phyloP scores from a whole-genome alignment of 2,329 filamentous ascomycete genomes.

The Aspergillus sp. region DNA sequence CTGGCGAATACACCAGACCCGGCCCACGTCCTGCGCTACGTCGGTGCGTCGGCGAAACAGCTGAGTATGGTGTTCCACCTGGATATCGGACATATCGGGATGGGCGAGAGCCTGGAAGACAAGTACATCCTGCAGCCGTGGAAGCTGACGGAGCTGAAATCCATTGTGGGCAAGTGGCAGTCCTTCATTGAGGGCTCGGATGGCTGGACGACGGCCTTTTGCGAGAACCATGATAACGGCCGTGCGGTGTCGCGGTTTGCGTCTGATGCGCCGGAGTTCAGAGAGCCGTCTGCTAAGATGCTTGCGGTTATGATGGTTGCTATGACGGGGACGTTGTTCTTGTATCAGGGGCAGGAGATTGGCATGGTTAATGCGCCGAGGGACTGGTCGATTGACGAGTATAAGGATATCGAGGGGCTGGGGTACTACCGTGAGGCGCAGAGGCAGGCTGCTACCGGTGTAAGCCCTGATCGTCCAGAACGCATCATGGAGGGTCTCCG shows the following conservation, averaged over 20 bases:
- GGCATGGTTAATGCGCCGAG: constrained; percentile 58
- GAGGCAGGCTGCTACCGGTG: constrained; percentile 32
- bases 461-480: neutral
- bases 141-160: neutral
- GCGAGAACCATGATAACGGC: constrained; percentile 64
- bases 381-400: constrained; percentile 50
- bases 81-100: neutral
- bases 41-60: constrained; percentile 58
- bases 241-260: constrained; percentile 57
- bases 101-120: neutral
- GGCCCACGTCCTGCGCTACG: constrained; percentile 51
- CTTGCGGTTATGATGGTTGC: constrained; percentile 51
- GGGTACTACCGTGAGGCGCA: constrained; percentile 48
- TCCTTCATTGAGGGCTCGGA: neutral
- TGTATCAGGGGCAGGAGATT: constrained; percentile 63
- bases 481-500: constrained; percentile 43
- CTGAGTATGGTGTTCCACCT: constrained; percentile 65
- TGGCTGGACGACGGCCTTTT: constrained; percentile 22
- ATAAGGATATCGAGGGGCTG: constrained; percentile 44
- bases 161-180: neutral
- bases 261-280: constrained; percentile 48
- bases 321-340: constrained; percentile 55
- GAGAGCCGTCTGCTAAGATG: constrained; percentile 54
- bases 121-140: neutral
- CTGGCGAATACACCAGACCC: constrained; percentile 58